Evolutionary conservation across 306 rosid species (phyloP), one percentile per base, ranked within the genome.

Genomic region (Cicer judaicum): DNA sequence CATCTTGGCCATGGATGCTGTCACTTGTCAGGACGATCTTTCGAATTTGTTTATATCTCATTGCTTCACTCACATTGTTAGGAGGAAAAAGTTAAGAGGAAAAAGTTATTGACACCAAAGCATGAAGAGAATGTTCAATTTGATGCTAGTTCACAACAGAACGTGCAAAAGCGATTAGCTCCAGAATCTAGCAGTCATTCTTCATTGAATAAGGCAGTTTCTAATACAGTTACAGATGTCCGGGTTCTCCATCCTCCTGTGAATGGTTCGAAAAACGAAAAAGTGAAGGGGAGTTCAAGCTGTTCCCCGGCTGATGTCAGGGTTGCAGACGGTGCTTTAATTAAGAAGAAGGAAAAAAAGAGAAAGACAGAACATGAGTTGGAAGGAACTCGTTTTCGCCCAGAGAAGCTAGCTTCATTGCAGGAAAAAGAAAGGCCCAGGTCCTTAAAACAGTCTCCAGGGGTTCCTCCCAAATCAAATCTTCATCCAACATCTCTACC

Each of bases 31-130:
- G 36, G 52, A 68, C 16, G 47, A 55, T 61, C 41, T 57, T 71
- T 15, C 67, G 54, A 38, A 5, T 57, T 64, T 16, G 16, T 75
- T 64, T 66, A 36, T 42, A 15, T 78, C 56, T 74, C 54, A 64
- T 47, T 36, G 69, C 43, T 64, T 77, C 63, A 60, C 66, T 52
- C 79, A 63, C 69, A 34, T 67, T 44, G 79, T 64, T 79, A 90
- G 97, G 99, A 81, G 72, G 97, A 90, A 66, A 89, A 87, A 79
- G 55, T 90, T 1, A 92, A 72, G 86, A 86, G 87, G 93, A 90
- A 86, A 80, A 94, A 84, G 79, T 76, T 84, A 82, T 77, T 88
- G 83, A 80, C 82, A 54, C 60, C 89, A 48, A 77, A 44, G 84
- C 73, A 29, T 55, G 97, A 89, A 10, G 96, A 88, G 84, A 70